Base-by-base conservation (phyloP, 805 yeast species). In the Monosporozyma servazzii region DNA sequence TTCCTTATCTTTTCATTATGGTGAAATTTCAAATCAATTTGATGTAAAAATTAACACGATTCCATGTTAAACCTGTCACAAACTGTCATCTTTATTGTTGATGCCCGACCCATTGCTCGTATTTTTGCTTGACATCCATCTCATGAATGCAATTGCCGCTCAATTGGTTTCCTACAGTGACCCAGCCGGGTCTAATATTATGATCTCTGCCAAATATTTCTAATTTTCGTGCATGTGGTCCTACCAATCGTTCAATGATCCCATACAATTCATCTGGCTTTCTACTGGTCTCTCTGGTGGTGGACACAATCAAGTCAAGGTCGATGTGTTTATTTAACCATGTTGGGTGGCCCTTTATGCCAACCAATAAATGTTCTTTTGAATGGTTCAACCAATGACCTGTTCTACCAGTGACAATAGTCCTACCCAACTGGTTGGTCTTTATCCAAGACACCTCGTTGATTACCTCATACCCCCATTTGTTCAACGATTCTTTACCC, bases 341-440 rank as follows among this genome's bases (percentile, higher is more conserved):
- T 36, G 67, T 60, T 0, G 95, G 89, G 41, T 78, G 64, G 0
- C 96, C 97, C 61, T 90, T 90, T 25, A 85, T 61, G 31, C 96
- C 98, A 8, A 91, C 86, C 4, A 90, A 68, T 44, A 88, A 71
- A 64, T 90, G 97, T 66, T 90, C 98, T 60, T 90, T 90, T 0
- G 96, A 86, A 67, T 90, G 98, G 63, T 90, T 90, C 49, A 90
- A 73, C 98, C 98, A 90, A 65, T 90, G 98, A 0, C 98, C 98
- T 0, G 98, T 90, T 56, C 97, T 72, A 1, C 98, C 98, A 0
- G 98, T 91, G 53, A 95, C 89, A 43, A 90, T 89, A 0, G 96
- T 90, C 54, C 96, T 73, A 20, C 84, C 80, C 54, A 91, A 69
- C 64, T 91, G 97, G 65, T 90, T 90, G 5, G 93, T 80, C 66